Base-by-base conservation (phyloP, 2,329 filamentous ascomycete genomes). In the Aspergillus japonicus region DNA sequence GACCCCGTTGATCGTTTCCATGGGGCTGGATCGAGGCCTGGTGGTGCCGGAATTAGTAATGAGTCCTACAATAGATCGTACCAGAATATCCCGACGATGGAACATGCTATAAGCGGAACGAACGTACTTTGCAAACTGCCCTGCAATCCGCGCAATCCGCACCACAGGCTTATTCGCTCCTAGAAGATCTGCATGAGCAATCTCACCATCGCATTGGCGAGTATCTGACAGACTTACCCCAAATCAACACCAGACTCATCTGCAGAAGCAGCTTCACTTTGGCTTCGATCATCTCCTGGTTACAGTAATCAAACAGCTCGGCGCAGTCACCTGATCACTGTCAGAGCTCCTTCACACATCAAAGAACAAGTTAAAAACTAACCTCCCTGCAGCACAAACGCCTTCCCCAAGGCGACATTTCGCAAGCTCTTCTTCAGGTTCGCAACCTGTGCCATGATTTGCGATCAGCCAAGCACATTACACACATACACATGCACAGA, bases 181-280 rank as follows among this genome's bases (percentile, higher is more conserved):
- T 80, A 47, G 48, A 47, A 29, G 11, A 5, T 10, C 16, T 39
- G 42, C 21, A 50, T 57, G 60, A 53, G 62, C 19, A 39, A 16
- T 8, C 10, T 12, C 16, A 4, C 48, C 12, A 3, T 4, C 53
- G 19, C 42, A n/a, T 24, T 12, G 19, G 29, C 84, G 82, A 60
- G 5, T 7, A 33, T 3, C 19, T 7, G 83, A 83, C 67, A 42
- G 26, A 29, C 26, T 29, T 69, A 78, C 76, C 95, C 89, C 93
- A 97, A 74, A 98, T 93, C 61, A 99, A 83, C 1, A 99, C 91
- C 68, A 99, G 80, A 66, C 91, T 96, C 94, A 99, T 98, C 79
- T 99, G 95, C 61, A 99, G 81, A 31, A 99, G 84, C 26, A 99
- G 85, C 80, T 98, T 98, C 77, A 98, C 92, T 82, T 98, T 99